A percentile compares a stretch with the other conserved stretches of the same genome.
phyloP scores from a whole-genome alignment of 371 early-diverging fungal genomes.

The Rhizopus delemar region DNA sequence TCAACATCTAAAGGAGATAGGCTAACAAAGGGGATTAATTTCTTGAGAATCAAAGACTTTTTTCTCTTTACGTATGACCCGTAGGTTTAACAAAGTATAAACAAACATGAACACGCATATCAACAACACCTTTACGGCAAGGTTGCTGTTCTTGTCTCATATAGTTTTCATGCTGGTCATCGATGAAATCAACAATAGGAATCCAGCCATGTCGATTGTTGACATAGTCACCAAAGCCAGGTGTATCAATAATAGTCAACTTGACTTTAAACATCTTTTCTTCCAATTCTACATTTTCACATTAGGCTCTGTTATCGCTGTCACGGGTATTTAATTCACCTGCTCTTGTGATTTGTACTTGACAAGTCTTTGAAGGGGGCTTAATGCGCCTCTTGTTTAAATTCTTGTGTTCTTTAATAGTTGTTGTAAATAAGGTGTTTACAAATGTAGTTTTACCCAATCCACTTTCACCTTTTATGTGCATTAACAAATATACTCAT shows the following conservation, averaged over 20 bases:
- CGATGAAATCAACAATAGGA: slow-evolving; percentile 93
- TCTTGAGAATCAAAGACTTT: slow-evolving; percentile 21
- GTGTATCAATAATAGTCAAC: slow-evolving; percentile 87
- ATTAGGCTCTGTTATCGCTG: neutral
- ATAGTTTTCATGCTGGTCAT: slow-evolving; percentile 91
- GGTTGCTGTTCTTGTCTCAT: slow-evolving; percentile 83
- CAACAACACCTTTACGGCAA: slow-evolving; percentile 78
- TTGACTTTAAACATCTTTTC: slow-evolving; percentile 80
- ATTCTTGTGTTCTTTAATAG: slow-evolving; percentile 87
- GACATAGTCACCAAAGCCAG: slow-evolving; percentile 89
- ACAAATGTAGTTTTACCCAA: slow-evolving; percentile 90
- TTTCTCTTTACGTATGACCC: slow-evolving; percentile 73
- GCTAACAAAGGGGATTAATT: slow-evolving; percentile 51
- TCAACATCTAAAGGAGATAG: slow-evolving; percentile 82
- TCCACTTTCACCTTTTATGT: slow-evolving; percentile 55
- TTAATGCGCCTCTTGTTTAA: slow-evolving; percentile 79
- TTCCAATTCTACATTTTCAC: slow-evolving; percentile 29
- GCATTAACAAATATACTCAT: neutral
- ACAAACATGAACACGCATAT: slow-evolving; percentile 88
- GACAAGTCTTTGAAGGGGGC: slow-evolving; percentile 86
- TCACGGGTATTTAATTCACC: slow-evolving; percentile 49
- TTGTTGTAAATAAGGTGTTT: slow-evolving; percentile 85
- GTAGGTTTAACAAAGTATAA: slow-evolving; percentile 85
- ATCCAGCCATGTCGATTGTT: slow-evolving; percentile 92
- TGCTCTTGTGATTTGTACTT: slow-evolving; percentile 92